Conservation (phyloP, 768 basidiomycete genomes). For the Tricholoma hemisulphureum region DNA sequence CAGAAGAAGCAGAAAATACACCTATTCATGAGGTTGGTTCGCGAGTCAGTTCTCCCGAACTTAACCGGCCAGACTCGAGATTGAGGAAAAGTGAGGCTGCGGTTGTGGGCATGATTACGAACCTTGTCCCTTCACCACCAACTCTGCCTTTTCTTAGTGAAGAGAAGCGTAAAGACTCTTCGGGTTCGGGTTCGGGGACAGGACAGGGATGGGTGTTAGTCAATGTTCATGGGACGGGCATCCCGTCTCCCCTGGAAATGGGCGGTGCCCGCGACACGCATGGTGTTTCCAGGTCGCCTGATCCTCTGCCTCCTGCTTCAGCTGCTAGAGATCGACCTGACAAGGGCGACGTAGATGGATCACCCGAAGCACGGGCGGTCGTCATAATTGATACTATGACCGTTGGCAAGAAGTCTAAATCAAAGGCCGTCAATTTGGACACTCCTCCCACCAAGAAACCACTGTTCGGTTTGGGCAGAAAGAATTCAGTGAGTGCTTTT, state of each 20-base stretch:
- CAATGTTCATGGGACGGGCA: slow-evolving; percentile 47
- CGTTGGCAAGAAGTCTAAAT: slow-evolving; percentile 40
- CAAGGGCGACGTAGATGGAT: slow-evolving; percentile 21
- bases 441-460: slow-evolving; percentile 20
- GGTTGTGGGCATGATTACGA: slow-evolving; percentile 48
- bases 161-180: slow-evolving; percentile 1
- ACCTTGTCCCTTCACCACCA: slow-evolving; percentile 27
- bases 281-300: not conserved
- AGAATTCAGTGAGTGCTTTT: slow-evolving; percentile 36
- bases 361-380: slow-evolving; percentile 60
- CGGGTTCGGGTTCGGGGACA: slow-evolving; percentile 22
- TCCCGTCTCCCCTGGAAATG: slow-evolving; percentile 6
- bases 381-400: slow-evolving; percentile 60
- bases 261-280: not conserved
- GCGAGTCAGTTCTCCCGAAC: slow-evolving; percentile 53
- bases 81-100: slow-evolving; percentile 65
- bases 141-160: slow-evolving; percentile 8
- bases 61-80: slow-evolving; percentile 42
- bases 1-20: slow-evolving; percentile 23
- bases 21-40: slow-evolving; percentile 51
- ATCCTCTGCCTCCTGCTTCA: not conserved
- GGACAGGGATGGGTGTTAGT: slow-evolving; percentile 67
- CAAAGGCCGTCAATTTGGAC: slow-evolving; percentile 7
- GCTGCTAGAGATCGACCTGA: not conserved
- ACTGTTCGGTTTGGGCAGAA: slow-evolving; percentile 39